Evolutionary conservation across 768 basidiomycete genomes (phyloP).

Genomic region (Neoboletus brunneissimus): DNA sequence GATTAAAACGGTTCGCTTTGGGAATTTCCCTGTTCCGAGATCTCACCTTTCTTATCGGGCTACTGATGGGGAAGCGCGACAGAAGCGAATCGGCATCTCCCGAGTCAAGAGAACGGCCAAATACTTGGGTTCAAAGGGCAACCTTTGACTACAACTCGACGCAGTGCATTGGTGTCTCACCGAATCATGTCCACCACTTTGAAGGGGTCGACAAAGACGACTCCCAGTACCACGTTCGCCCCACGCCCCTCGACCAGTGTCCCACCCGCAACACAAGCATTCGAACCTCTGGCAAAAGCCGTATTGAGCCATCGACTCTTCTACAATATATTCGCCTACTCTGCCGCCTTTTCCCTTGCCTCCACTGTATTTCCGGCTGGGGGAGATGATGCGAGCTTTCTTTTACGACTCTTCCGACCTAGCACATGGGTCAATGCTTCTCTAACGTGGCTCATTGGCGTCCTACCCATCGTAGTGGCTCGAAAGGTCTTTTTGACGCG

Average conservation of each 20-base stretch:
- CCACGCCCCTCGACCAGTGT: conserved; percentile 53
- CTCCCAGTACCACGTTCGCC: conserved; percentile 22
- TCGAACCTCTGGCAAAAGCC: conserved; percentile 63
- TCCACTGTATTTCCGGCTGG: conserved; percentile 35
- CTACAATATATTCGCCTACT: conserved; percentile 50
- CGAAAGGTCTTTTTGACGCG: conserved; percentile 60
- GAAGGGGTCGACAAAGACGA: neutral
- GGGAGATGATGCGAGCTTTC: conserved; percentile 13
- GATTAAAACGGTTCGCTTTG: neutral
- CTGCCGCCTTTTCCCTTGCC: conserved; percentile 47
- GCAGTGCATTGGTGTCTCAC: neutral
- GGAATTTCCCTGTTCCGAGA: neutral
- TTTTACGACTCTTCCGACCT: conserved; percentile 42
- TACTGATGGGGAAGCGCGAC: neutral
- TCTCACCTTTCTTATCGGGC: neutral
- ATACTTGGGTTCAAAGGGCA: too few relatives aligned
- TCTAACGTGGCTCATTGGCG: conserved; percentile 48
- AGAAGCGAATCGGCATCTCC: neutral
- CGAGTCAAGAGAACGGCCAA: neutral
- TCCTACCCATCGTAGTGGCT: conserved; percentile 55
- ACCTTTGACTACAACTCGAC: neutral
- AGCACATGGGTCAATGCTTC: conserved; percentile 42
- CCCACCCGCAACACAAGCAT: conserved; percentile 55
- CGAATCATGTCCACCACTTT: conserved; percentile 3
- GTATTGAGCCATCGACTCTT: conserved; percentile 61